Evolutionary conservation across 2,329 filamentous ascomycete genomes (phyloP), one percentile per base, ranked within the genome.

Genomic region (Hypoxylon sp.): DNA sequence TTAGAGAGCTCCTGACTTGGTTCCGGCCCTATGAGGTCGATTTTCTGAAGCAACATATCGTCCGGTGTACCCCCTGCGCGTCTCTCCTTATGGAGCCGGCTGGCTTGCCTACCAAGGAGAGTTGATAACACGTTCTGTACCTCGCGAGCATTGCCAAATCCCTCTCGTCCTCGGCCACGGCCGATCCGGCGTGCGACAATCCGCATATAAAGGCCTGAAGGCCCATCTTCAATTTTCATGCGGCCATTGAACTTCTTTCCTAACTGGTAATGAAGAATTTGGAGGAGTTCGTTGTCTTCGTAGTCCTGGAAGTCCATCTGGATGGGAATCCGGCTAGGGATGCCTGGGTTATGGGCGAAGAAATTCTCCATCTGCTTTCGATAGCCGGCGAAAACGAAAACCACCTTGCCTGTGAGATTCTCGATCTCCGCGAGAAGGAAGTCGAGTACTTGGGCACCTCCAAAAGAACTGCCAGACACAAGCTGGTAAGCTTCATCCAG

Each of bases 401-500:
- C 86, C 0, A 94, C 76, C 69, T 91, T 91, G 0, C 91, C 91
- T 0, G 82, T 85, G 0, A 88, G 81, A 51, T 93, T 92, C 71
- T 94, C 91, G 0, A 93, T 85, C 70, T 93, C 91, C 0, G 89
- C 83, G 0, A 94, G 83, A 0, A 95, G 79, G 64, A 84, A 92
- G 65, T 95, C 91, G 0, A 95, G 79, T 0, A 93, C 89, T 0
- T 84, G 82, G 0, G 78, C 80, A 0, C 91, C 91, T 0, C 86
- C 86, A 1, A 74, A 71, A 16, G 80, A 90, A 55, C 86, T 85
- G 0, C 84, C 84, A 0, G 85, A 86, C 0, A 87, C 83, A 0
- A 95, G 80, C 68, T 94, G 91, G 71, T 95, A 93, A 0, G 91
- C 91, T 74, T 95, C 91, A 62, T 95, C 92, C 14, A 95, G 89